Evolutionary conservation across 2,329 filamentous ascomycete genomes (phyloP), one percentile per base, ranked within the genome.

Genomic region (Phyllachora maydis): DNA sequence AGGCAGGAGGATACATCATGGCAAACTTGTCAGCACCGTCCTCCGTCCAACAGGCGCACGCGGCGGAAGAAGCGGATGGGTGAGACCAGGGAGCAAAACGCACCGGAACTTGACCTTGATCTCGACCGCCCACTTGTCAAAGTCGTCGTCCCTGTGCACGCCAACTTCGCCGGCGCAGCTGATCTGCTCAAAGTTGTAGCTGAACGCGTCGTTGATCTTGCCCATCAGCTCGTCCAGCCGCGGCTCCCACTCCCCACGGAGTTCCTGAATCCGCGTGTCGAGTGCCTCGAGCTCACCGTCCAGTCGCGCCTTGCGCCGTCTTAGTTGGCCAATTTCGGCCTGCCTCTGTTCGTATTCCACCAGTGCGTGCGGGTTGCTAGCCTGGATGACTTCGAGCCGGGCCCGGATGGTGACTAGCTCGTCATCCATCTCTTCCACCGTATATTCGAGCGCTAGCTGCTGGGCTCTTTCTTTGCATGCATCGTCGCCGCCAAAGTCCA

Each of bases 61-160:
- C 10, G 8, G n/a, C 12, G 11, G 16, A 21, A 14, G 18, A 23
- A 6, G 14, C n/a, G 7, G 15, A 11, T 11, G 8, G 10, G 12
- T 16, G 9, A 6, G 13, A 12, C 9, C 3, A 18, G 15, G 19
- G 5, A 16, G 19, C 28, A 59, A 78, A n/a, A n/a, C n/a, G n/a
- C n/a, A n/a, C 72, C 85, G 73, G 54, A 98, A 98, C 42, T 83
- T 90, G 43, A 98, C 88, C 45, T 75, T 73, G 42, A 98, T 90
- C 42, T 91, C 73, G 30, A 98, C 73, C 1, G 79, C 72, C 88
- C 88, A 98, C 30, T 76, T 67, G 27, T 90, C 79, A 49, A 95
- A 98, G 41, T 95, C 81, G 12, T 81, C 74, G 34, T 82, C 77
- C 45, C 95, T 95, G 54, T 83, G 64, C 4, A 98, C 59, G 29